Percentiles rank a stretch among this genome's conserved stretches.
Conservation (phyloP, 345 rosid species). For the Angophora floribunda region DNA sequence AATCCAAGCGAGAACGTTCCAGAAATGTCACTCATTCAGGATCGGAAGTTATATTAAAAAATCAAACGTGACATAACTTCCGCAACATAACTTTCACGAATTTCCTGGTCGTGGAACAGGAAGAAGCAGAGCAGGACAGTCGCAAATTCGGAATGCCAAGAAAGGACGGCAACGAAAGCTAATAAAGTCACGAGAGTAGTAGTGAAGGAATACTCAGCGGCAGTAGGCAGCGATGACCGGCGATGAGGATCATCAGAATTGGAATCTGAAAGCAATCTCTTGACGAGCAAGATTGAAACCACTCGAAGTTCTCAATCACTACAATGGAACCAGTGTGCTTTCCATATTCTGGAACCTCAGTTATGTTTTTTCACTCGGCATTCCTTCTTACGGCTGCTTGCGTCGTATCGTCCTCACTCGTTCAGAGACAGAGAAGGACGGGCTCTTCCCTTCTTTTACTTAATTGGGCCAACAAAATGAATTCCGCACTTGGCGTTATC, state of each 20-base stretch:
- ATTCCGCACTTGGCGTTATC: too few relatives aligned
- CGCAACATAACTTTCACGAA: background rate
- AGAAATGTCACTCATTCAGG: too few relatives aligned
- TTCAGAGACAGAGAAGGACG: too few relatives aligned
- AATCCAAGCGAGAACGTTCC: too few relatives aligned
- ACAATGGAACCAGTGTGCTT: background rate
- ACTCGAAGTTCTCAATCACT: background rate
- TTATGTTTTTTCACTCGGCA: too few relatives aligned
- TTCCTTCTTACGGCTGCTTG: too few relatives aligned
- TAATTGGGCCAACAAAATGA: background rate
- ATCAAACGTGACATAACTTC: too few relatives aligned
- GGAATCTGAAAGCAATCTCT: background rate
- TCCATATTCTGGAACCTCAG: background rate
- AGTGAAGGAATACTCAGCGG: background rate
- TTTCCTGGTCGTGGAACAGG: background rate
- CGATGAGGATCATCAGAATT: background rate
- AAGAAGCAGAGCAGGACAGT: background rate
- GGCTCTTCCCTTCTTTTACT: background rate
- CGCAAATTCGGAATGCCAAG: background rate
- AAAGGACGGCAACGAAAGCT: background rate
- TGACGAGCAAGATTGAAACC: background rate
- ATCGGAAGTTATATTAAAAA: too few relatives aligned
- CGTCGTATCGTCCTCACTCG: too few relatives aligned
- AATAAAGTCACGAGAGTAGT: background rate
- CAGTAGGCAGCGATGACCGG: background rate